Percentiles rank a stretch among this genome's conserved stretches.
Conservation (phyloP, 768 basidiomycete genomes). For the Pholiota conissans region DNA sequence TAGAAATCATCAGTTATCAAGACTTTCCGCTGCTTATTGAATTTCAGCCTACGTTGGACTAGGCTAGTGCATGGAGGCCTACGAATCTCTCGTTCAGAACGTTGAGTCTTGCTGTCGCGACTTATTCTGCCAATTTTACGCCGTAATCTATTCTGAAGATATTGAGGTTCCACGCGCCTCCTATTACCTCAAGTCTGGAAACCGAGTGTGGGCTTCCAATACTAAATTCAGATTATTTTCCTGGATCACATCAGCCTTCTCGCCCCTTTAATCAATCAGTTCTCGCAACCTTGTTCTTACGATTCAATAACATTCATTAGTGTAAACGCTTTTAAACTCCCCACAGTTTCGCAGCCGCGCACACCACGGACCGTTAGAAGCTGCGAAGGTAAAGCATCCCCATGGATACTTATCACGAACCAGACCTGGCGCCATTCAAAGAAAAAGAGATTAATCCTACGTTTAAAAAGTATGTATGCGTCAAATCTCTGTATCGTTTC, state of each 20-base stretch:
- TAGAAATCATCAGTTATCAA: slow-evolving; percentile 1
- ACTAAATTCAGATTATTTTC: slow-evolving; percentile 1
- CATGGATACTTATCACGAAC: slow-evolving; percentile 7
- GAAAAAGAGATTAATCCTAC: background rate
- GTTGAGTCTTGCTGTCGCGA: background rate
- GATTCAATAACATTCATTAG: slow-evolving; percentile 8
- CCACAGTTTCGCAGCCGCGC: slow-evolving; percentile 6
- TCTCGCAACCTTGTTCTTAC: slow-evolving; percentile 2
- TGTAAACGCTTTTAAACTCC: slow-evolving; percentile 1
- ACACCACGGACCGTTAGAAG: slow-evolving; percentile 8
- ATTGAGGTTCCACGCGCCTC: background rate
- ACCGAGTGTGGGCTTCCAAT: slow-evolving; percentile 2
- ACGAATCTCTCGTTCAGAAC: background rate
- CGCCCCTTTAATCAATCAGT: slow-evolving; percentile 8
- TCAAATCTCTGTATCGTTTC: background rate
- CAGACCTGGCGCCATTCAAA: background rate
- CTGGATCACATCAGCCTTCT: slow-evolving; percentile 9
- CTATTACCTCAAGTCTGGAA: background rate
- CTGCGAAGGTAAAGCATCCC: slow-evolving; percentile 6
- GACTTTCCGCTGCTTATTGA: background rate
- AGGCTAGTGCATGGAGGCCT: background rate
- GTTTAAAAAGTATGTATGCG: slow-evolving; percentile 3
- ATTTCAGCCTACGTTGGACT: background rate
- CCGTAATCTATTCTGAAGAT: background rate
- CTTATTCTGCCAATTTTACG: background rate